These are phyloP conservation scores for Pseudogymnoascus sp. DNA, from an alignment of 2,329 filamentous ascomycete genomes.

Conservation along the genomic window DNA sequence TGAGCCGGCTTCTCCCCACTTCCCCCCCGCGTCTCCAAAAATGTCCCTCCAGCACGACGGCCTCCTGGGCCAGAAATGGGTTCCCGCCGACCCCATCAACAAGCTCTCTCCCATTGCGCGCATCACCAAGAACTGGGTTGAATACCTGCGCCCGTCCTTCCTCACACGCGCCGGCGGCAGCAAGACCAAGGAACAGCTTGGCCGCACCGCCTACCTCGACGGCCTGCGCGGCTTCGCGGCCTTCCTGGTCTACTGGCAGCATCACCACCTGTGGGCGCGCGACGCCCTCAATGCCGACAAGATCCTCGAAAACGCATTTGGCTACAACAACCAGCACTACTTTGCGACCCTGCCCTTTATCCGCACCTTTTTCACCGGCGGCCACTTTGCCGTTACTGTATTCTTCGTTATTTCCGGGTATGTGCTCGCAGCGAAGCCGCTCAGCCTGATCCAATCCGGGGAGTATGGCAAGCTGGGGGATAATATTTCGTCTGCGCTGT, in stretches of 20 bases:
- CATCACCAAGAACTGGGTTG: not conserved
- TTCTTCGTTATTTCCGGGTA: constrained; percentile 47
- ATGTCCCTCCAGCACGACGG: not conserved
- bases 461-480: constrained; percentile 32
- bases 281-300: constrained; percentile 26
- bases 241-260: constrained; percentile 42
- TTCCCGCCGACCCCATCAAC: not conserved
- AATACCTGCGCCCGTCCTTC: not conserved
- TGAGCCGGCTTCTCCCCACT: not conserved
- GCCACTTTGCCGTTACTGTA: constrained; percentile 43
- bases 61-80: constrained; percentile 4
- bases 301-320: constrained; percentile 23
- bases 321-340: constrained; percentile 29
- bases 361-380: constrained; percentile 33
- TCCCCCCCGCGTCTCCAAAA: not conserved
- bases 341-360: constrained; percentile 39
- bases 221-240: constrained; percentile 44
- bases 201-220: constrained; percentile 40
- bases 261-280: constrained; percentile 34
- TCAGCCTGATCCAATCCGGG: constrained; percentile 35
- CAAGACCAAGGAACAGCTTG: constrained; percentile 1
- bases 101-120: not conserved
- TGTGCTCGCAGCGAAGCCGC: constrained; percentile 39
- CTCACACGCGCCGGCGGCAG: not conserved
- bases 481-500: constrained; percentile 39